These are phyloP conservation scores for Trypanosoma cruzi DNA, from an alignment of 208 protist species.

Conservation along the genomic window DNA sequence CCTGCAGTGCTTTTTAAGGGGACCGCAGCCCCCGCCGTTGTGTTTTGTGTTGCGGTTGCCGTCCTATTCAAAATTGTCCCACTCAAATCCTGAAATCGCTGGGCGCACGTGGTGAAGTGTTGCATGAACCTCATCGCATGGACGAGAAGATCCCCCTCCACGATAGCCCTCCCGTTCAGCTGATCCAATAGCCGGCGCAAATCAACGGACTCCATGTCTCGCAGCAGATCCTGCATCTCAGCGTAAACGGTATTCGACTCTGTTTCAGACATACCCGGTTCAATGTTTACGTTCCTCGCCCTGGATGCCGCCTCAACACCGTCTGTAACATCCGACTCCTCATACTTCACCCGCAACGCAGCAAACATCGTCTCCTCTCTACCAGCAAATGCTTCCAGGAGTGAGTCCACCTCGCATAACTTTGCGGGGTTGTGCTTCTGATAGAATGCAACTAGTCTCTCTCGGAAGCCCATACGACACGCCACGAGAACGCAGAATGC, in stretches of 20 bases:
- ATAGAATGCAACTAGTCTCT: conserved; percentile 51
- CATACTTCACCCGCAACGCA: conserved; percentile 47
- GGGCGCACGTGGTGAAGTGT: conserved; percentile 31
- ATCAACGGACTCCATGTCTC: conserved; percentile 27
- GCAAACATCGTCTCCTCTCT: conserved; percentile 49
- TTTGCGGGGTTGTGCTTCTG: conserved; percentile 56
- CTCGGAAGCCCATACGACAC: conserved; percentile 41
- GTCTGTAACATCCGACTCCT: background rate
- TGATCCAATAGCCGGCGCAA: conserved; percentile 39
- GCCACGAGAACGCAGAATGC: background rate
- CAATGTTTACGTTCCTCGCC: background rate
- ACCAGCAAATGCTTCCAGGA: conserved; percentile 51
- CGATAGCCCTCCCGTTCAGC: conserved; percentile 24
- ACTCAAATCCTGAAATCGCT: conserved; percentile 19
- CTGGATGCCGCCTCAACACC: background rate
- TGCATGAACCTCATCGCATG: conserved; percentile 46
- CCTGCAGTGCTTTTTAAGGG: background rate
- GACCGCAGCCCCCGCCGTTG: background rate
- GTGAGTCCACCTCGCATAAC: conserved; percentile 46
- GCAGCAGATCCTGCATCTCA: conserved; percentile 2
- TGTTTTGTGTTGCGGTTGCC: background rate
- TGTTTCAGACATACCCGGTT: background rate
- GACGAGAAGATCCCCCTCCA: conserved; percentile 31
- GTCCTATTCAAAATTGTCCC: background rate
- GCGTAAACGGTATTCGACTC: background rate